Evolutionary conservation across 371 early-diverging fungal genomes (phyloP), one percentile per base, ranked within the genome.

Genomic region (Phascolomyces articulosus): DNA sequence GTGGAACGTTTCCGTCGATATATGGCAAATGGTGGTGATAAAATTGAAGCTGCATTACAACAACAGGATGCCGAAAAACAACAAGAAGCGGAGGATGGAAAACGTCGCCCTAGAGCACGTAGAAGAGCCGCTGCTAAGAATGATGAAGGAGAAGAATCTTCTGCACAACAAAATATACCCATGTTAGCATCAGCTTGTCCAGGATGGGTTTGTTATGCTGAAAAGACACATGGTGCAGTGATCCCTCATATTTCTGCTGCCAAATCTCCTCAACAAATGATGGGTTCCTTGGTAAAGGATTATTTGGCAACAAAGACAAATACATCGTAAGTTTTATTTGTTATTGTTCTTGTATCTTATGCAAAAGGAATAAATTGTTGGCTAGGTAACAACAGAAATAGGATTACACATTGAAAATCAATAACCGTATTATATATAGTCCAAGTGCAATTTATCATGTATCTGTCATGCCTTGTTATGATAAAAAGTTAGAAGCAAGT

Each of bases 191-290:
- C 90, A 26, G 87, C 93, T 40, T 95, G 96, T 64, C 95, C 96
- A 44, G 97, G 96, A 3, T 97, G 96, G 96, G 94, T 98, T 13
- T 98, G 98, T 78, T 98, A 97, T 69, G 96, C 96, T n/a, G 99
- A 98, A 82, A 98, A 98, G 79, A 97, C 96, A 0, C 98, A 98
- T 65, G 90, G 88, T 3, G 85, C 88, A 65, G 82, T 96, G 4
- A 71, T 98, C 23, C 93, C 95, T 0, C 86, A 89, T 67, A 91
- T 98, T 58, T 86, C 91, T 53, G 84, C 86, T 20, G 90, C 93
- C 1, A 95, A 94, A 71, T 96, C 97, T 9, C 97, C 98, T 13
- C 97, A 97, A 74, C 98, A 98, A 72, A 89, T 95, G 69, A 94
- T 96, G 93, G 99, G 98, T 8, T 85, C 91, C 0, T 74, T 95